Evolutionary conservation across 805 yeast genomes (phyloP), one percentile per base, ranked within the genome.

Genomic region (Pichia scutulata): DNA sequence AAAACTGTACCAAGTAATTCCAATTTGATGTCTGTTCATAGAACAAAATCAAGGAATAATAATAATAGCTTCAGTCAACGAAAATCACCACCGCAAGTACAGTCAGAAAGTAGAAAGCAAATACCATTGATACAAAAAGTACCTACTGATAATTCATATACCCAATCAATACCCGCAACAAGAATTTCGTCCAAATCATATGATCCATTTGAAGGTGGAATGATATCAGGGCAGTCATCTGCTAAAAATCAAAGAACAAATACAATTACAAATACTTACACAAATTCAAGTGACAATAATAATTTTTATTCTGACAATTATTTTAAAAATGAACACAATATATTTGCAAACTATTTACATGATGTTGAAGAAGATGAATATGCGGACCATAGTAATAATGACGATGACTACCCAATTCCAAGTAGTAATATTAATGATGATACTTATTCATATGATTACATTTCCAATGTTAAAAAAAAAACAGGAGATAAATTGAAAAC

Each of bases 401-500:
- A 41, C 22, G 54, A 41, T n/a, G 56, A 41, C 12, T 33, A 33
- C 7, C n/a, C n/a, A 33, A 9, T 33, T n/a, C 37, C 37, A 16
- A 33, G 19, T n/a, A 33, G 37, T 7, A 33, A 33, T 12, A n/a
- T 33, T 33, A 46, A 54, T 41, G 51, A 44, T 24, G 50, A 51
- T 30, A 47, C 28, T 13, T 47, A 51, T 39, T 23, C 43, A 19
- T 46, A 24, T 43, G 44, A 43, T 43, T 28, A 24, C 21, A 43
- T 23, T 13, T 24, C 44, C 13, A 46, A 50, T 30, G 57, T 61
- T 7, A 64, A 68, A 36, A 60, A 70, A 4, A 54, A 65, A 47
- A 36, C 46, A 10, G 51, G 53, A 18, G 87, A 82, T 60, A 71
- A 71, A 54, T 64, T 81, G 3, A 77, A 82, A 10, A 69, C 78